Evolutionary conservation across 176 grass and related monocot species (phyloP).

Genomic region (Avena sativa): DNA sequence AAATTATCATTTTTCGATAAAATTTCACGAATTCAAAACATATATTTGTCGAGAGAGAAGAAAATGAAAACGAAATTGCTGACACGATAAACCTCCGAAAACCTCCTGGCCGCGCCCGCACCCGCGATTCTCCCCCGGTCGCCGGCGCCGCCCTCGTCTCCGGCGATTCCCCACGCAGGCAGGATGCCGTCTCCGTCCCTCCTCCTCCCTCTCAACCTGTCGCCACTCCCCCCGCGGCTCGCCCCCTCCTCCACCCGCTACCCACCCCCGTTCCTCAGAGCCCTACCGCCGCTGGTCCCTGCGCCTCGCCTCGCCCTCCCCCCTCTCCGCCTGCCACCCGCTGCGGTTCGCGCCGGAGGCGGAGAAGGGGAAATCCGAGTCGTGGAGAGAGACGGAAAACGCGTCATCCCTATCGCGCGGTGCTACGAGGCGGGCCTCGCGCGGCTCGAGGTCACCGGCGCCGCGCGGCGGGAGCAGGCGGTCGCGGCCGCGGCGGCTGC

Average conservation of each 20-base stretch:
- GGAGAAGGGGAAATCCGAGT: neutral
- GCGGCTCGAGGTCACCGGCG: conserved; percentile 61
- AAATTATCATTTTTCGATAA: too few relatives aligned
- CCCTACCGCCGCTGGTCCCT: neutral
- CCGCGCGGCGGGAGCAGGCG: conserved; percentile 64
- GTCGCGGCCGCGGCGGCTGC: conserved; percentile 68
- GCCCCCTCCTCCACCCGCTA: neutral
- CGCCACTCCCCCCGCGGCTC: neutral
- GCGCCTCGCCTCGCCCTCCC: neutral
- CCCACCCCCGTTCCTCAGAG: neutral
- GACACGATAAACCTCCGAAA: conserved; percentile 18
- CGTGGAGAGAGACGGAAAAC: neutral
- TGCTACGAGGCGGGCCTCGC: conserved; percentile 75
- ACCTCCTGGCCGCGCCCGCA: neutral
- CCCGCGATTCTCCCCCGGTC: neutral
- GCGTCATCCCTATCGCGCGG: conserved; percentile 59
- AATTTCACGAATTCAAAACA: neutral
- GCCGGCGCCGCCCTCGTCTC: neutral
- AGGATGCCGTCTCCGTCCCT: conserved; percentile 38
- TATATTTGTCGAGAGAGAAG: neutral
- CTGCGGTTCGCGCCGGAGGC: neutral
- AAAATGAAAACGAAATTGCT: neutral
- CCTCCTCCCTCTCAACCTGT: conserved; percentile 23
- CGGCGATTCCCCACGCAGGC: neutral
- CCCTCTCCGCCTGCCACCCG: neutral